Conservation (phyloP, 116 monocot genomes). For the Dioscorea cayenensis region DNA sequence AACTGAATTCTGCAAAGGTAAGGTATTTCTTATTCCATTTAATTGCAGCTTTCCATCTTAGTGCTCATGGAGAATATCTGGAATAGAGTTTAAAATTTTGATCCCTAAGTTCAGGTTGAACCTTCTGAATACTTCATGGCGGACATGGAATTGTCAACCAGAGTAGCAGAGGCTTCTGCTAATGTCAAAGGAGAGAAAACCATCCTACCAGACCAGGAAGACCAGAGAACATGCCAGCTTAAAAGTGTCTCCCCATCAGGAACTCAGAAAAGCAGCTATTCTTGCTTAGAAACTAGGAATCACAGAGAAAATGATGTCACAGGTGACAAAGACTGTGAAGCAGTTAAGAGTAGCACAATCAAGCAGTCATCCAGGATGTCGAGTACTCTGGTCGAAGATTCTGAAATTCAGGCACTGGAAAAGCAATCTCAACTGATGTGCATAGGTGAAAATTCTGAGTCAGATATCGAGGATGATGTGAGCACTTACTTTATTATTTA, state of each 20-base stretch:
- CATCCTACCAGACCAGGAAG: neutral
- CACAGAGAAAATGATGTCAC: slow-evolving; percentile 6
- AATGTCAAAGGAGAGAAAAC: slow-evolving; percentile 9
- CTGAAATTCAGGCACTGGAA: slow-evolving; percentile 7
- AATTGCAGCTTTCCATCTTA: neutral
- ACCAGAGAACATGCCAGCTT: slow-evolving; percentile 4
- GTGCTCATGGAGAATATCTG: neutral
- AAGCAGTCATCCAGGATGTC: slow-evolving; percentile 19
- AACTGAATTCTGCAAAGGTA: slow-evolving; percentile 1
- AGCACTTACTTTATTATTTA: slow-evolving; percentile 11
- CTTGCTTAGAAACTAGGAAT: slow-evolving; percentile 10
- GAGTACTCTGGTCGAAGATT: slow-evolving; percentile 7
- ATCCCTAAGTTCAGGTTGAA: slow-evolving; percentile 3
- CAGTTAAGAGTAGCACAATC: neutral
- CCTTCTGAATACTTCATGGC: slow-evolving; percentile 5
- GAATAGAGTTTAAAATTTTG: slow-evolving; percentile 2
- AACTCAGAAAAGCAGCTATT: neutral
- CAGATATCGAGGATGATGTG: slow-evolving; percentile 63
- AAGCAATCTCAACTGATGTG: slow-evolving; percentile 9
- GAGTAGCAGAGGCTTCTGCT: neutral
- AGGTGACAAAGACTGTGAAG: slow-evolving; percentile 7
- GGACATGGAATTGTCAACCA: slow-evolving; percentile 4
- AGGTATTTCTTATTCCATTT: slow-evolving; percentile 1
- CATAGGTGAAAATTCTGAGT: slow-evolving; percentile 26
- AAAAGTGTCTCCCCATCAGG: slow-evolving; percentile 11